phyloP scores from a whole-genome alignment of 2,329 filamentous ascomycete species.

The Colletotrichum godetiae region DNA sequence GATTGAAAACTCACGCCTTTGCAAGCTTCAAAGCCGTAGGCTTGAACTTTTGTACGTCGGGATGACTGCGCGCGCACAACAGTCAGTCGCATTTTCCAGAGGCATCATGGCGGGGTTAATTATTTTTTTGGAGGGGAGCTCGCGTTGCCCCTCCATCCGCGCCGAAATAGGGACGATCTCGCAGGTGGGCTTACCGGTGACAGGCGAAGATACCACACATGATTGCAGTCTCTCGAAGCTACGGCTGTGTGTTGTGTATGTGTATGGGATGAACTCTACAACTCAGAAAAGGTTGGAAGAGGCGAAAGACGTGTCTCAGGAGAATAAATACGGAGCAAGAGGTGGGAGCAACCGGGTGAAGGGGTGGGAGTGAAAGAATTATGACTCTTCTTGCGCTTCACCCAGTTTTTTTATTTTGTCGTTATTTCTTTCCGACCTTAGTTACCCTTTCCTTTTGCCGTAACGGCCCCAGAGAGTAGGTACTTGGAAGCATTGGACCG shows the following conservation, averaged over 20 bases:
- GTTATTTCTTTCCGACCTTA: slow-evolving; percentile 2
- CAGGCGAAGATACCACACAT: slow-evolving; percentile 99
- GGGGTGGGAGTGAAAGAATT: slow-evolving; percentile 25
- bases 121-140: slow-evolving; percentile 40
- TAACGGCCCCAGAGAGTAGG: slow-evolving; percentile 16
- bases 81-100: slow-evolving; percentile 38
- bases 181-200: slow-evolving; percentile 71
- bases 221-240: slow-evolving; percentile 53
- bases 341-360: slow-evolving; percentile 12
- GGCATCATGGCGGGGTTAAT: slow-evolving; percentile 45
- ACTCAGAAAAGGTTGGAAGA: slow-evolving; percentile 5
- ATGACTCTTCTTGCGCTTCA: slow-evolving; percentile 36
- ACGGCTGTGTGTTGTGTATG: slow-evolving; percentile 11
- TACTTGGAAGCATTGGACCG: background rate
- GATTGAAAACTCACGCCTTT: slow-evolving; percentile 78
- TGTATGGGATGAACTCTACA: slow-evolving; percentile 20
- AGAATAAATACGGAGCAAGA: slow-evolving; percentile 34
- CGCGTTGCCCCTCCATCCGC: slow-evolving; percentile 49
- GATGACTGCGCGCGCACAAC: slow-evolving; percentile 68
- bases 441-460: background rate
- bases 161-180: slow-evolving; percentile 32
- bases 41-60: slow-evolving; percentile 97
- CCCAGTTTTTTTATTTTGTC: slow-evolving; percentile 32
- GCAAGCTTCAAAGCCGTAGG: slow-evolving; percentile 91
- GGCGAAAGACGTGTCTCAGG: slow-evolving; percentile 17